Conservation (phyloP, 805 yeast genomes). For the Torulaspora franciscae region DNA sequence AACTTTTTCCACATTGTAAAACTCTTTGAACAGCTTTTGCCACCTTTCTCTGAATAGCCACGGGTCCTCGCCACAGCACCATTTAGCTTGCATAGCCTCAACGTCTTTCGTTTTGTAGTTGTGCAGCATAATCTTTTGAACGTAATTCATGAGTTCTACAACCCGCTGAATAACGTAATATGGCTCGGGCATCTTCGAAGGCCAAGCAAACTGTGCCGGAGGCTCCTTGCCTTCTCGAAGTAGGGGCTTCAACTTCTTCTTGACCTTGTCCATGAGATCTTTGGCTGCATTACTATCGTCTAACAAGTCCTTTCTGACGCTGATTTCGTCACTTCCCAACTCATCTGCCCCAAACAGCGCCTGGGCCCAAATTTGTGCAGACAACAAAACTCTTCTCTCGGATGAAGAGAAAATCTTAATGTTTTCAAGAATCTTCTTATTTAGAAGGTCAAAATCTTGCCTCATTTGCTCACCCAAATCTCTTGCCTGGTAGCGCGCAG, state of each 20-base stretch:
- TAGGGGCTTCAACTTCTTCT: constrained; percentile 90
- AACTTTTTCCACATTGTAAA: constrained; percentile 86
- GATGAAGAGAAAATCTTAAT: constrained; percentile 86
- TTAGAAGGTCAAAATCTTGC: constrained; percentile 82
- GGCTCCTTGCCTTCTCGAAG: constrained; percentile 94
- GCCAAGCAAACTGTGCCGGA: constrained; percentile 98
- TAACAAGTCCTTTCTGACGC: constrained; percentile 79
- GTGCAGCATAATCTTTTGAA: constrained; percentile 73
- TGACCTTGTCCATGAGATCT: constrained; percentile 95
- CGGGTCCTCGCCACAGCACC: constrained; percentile 99
- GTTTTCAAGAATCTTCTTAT: constrained; percentile 77
- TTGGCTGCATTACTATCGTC: constrained; percentile 99
- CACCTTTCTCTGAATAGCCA: constrained; percentile 86
- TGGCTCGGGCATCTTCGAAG: constrained; percentile 96
- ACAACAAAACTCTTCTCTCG: constrained; percentile 89
- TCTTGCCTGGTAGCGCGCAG: constrained; percentile 88
- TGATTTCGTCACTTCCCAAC: constrained; percentile 71
- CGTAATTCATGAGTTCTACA: constrained; percentile 92
- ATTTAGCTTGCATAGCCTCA: constrained; percentile 60
- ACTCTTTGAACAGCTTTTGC: constrained; percentile 93
- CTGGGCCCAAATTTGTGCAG: constrained; percentile 82
- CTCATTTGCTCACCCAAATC: constrained; percentile 96
- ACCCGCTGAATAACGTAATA: constrained; percentile 89
- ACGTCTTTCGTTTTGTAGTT: constrained; percentile 69
- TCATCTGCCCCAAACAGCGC: constrained; percentile 69